phyloP scores from a whole-genome alignment of 2,329 filamentous ascomycete genomes.

The Blastomyces gilchristii region DNA sequence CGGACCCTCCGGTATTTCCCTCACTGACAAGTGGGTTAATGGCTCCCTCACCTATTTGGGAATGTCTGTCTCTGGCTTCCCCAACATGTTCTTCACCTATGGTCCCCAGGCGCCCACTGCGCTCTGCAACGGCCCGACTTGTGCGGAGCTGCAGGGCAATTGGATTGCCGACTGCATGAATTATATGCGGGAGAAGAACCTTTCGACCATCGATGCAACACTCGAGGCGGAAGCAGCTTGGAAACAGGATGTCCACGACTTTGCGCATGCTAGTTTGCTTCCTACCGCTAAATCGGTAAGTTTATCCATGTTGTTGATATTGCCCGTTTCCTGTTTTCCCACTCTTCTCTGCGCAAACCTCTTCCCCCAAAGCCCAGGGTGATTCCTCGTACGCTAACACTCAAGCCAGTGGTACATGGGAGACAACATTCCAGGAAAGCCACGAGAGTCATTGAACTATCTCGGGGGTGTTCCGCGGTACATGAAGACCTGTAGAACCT shows the following conservation, averaged over 20 bases:
- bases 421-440: slow-evolving; percentile 45
- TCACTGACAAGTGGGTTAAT: slow-evolving; percentile 29
- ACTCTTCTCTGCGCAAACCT: neutral
- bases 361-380: neutral
- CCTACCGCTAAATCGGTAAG: slow-evolving; percentile 35
- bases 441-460: slow-evolving; percentile 43
- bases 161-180: slow-evolving; percentile 46
- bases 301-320: neutral
- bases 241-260: slow-evolving; percentile 39
- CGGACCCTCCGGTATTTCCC: slow-evolving; percentile 20
- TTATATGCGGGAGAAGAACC: slow-evolving; percentile 37
- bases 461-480: slow-evolving; percentile 18
- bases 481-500: neutral
- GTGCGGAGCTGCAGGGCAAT: slow-evolving; percentile 44
- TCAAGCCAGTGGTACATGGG: slow-evolving; percentile 42
- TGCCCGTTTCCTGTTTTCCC: neutral
- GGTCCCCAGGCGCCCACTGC: slow-evolving; percentile 48
- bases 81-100: slow-evolving; percentile 46
- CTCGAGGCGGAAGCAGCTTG: slow-evolving; percentile 40
- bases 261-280: slow-evolving; percentile 39
- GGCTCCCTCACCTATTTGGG: slow-evolving; percentile 31
- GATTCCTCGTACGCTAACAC: neutral
- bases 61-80: slow-evolving; percentile 25
- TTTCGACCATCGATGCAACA: slow-evolving; percentile 45
- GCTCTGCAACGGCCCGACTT: slow-evolving; percentile 46